Evolutionary conservation across 768 basidiomycete species (phyloP).

Genomic region (Amanita brunnescens): DNA sequence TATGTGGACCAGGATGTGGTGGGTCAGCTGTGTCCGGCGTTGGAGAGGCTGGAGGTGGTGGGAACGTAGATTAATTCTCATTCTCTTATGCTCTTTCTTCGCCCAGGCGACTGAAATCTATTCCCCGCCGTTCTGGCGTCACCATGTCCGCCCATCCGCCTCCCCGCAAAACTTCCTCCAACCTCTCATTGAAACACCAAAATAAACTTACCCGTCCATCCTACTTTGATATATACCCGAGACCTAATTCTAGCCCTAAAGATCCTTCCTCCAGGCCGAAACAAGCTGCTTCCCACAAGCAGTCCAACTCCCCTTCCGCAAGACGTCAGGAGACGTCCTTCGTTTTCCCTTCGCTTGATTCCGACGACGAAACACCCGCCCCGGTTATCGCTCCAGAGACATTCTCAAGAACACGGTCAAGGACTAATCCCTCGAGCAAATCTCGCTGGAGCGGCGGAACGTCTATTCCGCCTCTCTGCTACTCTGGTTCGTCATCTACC

Average conservation of each 20-base stretch:
- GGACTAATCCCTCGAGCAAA: constrained; percentile 47
- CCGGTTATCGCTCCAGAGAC: constrained; percentile 18
- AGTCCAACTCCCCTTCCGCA: no score
- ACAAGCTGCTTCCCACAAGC: no score
- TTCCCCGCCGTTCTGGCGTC: not conserved
- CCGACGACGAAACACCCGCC: constrained; percentile 21
- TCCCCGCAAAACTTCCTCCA: constrained; percentile 45
- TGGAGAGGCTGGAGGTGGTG: constrained; percentile 21
- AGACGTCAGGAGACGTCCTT: constrained; percentile 26
- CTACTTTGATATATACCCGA: constrained; percentile 41
- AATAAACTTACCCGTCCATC: constrained; percentile 25
- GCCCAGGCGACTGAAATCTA: no score
- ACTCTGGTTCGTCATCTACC: constrained; percentile 61
- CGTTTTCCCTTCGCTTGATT: constrained; percentile 33
- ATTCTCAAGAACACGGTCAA: constrained; percentile 42
- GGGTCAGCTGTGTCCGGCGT: constrained; percentile 22
- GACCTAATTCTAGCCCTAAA: constrained; percentile 27
- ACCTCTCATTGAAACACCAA: constrained; percentile 47
- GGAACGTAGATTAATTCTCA: not conserved
- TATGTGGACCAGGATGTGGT: constrained; percentile 30
- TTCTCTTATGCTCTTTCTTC: not conserved
- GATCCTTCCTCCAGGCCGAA: constrained; percentile 26
- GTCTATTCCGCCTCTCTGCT: constrained; percentile 43
- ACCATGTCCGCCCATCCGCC: constrained; percentile 16
- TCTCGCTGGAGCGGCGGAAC: constrained; percentile 34